phyloP scores from a whole-genome alignment of 352 stramenopile genomes.

The Peronospora destructor region DNA sequence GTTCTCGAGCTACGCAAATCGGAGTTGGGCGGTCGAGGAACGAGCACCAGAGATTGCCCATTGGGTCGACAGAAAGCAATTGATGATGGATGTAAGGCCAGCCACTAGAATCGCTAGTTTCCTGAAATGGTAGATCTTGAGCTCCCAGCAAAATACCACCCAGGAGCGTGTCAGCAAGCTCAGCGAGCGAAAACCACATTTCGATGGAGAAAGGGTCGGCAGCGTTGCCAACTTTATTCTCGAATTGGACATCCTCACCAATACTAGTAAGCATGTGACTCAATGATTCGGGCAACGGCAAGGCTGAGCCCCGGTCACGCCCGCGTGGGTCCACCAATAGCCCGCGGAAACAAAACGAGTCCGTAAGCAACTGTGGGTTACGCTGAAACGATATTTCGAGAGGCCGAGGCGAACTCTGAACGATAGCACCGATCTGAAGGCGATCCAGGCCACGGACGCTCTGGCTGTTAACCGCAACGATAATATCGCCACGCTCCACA shows the following conservation, averaged over 20 bases:
- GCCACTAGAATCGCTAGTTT: constrained; percentile 27
- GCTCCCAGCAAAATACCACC: constrained; percentile 57
- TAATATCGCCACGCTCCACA: constrained; percentile 53
- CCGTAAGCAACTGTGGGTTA: constrained; percentile 39
- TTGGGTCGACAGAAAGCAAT: constrained; percentile 52
- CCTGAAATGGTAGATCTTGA: constrained; percentile 45
- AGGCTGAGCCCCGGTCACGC: constrained; percentile 47
- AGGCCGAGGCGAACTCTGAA: constrained; percentile 48
- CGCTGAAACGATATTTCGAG: constrained; percentile 55
- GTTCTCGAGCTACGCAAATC: constrained; percentile 41
- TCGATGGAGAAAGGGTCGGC: constrained; percentile 45
- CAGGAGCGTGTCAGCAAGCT: constrained; percentile 44
- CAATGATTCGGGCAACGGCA: constrained; percentile 40
- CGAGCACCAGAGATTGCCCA: constrained; percentile 51
- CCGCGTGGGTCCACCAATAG: constrained; percentile 43
- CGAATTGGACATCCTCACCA: constrained; percentile 11
- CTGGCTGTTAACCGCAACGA: constrained; percentile 59
- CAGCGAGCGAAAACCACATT: constrained; percentile 61
- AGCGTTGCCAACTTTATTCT: constrained; percentile 13
- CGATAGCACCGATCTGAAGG: constrained; percentile 50
- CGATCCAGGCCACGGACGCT: constrained; percentile 52
- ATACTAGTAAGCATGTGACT: constrained; percentile 28
- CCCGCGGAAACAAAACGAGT: constrained; percentile 54
- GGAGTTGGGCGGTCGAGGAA: constrained; percentile 44
- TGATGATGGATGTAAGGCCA: constrained; percentile 59